These are phyloP conservation scores for Sporormia fimetaria DNA, from an alignment of 495 filamentous ascomycete species.

Conservation along the genomic window DNA sequence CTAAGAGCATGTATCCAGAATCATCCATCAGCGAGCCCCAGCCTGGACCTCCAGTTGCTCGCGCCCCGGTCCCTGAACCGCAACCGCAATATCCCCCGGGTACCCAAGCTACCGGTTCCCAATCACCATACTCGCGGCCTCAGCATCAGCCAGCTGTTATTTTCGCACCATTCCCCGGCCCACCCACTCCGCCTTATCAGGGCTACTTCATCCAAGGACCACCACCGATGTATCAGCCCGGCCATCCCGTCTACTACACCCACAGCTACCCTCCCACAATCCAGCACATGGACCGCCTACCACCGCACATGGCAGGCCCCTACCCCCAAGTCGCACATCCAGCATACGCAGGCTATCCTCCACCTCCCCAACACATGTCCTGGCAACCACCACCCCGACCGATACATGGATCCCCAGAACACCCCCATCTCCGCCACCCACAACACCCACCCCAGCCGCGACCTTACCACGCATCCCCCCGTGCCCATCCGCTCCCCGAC, in stretches of 20 bases:
- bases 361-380: constrained; percentile 7
- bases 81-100: constrained; percentile 42
- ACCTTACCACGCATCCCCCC: constrained; percentile 3
- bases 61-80: constrained; percentile 49
- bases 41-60: constrained; percentile 53
- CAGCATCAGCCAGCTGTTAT: constrained; percentile 3
- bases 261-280: neutral
- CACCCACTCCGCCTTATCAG: constrained; percentile 16
- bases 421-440: constrained; percentile 8
- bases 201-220: constrained; percentile 24
- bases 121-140: constrained; percentile 21
- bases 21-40: constrained; percentile 82
- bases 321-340: too few relatives aligned
- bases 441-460: constrained; percentile 2
- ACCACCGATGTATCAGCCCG: constrained; percentile 15
- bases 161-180: neutral
- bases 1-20: constrained; percentile 92
- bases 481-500: neutral
- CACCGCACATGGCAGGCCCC: too few relatives aligned
- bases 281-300: neutral
- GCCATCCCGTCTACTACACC: constrained; percentile 2
- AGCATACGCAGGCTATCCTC: neutral
- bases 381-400: constrained; percentile 5
- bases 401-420: constrained; percentile 3
- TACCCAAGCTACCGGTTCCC: constrained; percentile 40